Percentiles rank a stretch among this genome's conserved stretches.
Evolutionary conservation across 768 basidiomycete species (phyloP).

Genomic region (Leccinum olivaceopallidum): DNA sequence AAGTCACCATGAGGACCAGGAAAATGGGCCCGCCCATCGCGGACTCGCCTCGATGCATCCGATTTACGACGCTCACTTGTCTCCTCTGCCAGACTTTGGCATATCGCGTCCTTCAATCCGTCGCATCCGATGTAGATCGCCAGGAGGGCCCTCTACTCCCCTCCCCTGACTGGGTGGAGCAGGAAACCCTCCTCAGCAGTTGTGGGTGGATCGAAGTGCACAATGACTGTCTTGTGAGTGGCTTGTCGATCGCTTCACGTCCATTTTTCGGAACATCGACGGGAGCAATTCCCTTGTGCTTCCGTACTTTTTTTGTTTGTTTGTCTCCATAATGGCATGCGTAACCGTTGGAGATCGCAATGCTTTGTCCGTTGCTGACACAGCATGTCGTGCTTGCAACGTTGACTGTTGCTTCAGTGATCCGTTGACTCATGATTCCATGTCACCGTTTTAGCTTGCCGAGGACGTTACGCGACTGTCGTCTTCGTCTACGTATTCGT

Average conservation of each 20-base stretch:
- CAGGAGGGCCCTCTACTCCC: slow-evolving; percentile 68
- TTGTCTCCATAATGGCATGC: slow-evolving; percentile 1
- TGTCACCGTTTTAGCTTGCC: slow-evolving; percentile 25
- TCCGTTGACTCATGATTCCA: slow-evolving; percentile 18
- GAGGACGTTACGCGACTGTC: slow-evolving; percentile 26
- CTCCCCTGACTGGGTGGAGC: slow-evolving; percentile 75
- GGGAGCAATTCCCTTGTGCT: slow-evolving; percentile 7
- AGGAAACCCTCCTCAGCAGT: slow-evolving; percentile 64
- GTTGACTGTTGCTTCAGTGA: neutral
- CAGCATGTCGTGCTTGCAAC: slow-evolving; percentile 9
- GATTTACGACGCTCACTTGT: slow-evolving; percentile 67
- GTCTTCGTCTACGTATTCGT: slow-evolving; percentile 45
- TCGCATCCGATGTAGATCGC: slow-evolving; percentile 56
- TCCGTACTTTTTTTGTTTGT: neutral
- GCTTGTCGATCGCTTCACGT: neutral
- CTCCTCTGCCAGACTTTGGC: slow-evolving; percentile 62
- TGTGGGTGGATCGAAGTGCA: slow-evolving; percentile 77
- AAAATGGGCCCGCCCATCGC: slow-evolving; percentile 44
- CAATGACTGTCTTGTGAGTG: slow-evolving; percentile 65
- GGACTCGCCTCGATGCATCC: slow-evolving; percentile 50
- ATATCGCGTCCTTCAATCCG: slow-evolving; percentile 69
- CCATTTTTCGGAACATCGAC: neutral
- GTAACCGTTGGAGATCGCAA: neutral
- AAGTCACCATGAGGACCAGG: slow-evolving; percentile 67
- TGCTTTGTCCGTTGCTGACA: slow-evolving; percentile 10